A percentile compares a stretch with the other conserved stretches of the same genome.
Conservation (phyloP, 2,329 filamentous ascomycete genomes). For the Rosellinia necatrix region DNA sequence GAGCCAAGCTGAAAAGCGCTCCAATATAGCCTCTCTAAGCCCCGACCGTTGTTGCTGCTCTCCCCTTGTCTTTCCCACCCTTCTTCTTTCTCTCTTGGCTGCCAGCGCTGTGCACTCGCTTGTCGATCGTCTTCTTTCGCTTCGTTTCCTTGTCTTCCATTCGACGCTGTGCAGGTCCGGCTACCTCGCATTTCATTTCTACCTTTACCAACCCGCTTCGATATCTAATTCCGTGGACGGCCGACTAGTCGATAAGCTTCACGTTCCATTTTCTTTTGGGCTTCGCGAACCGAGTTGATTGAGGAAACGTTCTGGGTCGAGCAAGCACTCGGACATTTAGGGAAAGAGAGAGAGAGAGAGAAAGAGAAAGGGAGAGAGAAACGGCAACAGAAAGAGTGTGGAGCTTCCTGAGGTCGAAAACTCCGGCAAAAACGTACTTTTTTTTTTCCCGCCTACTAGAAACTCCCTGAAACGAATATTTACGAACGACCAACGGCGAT, state of each 20-base stretch:
- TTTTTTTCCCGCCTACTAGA: no score
- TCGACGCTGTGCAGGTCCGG: slow-evolving; percentile 55
- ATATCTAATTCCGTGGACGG: slow-evolving; percentile 23
- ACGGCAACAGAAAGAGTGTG: slow-evolving; percentile 28
- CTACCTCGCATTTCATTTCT: slow-evolving; percentile 49
- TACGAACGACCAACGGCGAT: slow-evolving; percentile 36
- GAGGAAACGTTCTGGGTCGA: slow-evolving; percentile 12
- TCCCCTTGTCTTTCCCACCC: no score
- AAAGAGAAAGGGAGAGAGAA: slow-evolving; percentile 14
- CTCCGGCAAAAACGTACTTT: slow-evolving; percentile 20
- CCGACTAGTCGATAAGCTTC: slow-evolving; percentile 24
- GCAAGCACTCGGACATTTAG: slow-evolving; percentile 30
- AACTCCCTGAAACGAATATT: slow-evolving; percentile 9
- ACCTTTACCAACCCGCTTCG: slow-evolving; percentile 19
- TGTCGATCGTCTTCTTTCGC: slow-evolving; percentile 58
- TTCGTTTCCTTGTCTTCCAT: slow-evolving; percentile 42
- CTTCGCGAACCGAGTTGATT: slow-evolving; percentile 24
- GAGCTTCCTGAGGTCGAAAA: slow-evolving; percentile 30
- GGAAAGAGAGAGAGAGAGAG: slow-evolving; percentile 6
- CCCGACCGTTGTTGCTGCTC: slow-evolving; percentile 33
- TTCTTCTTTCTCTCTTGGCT: slow-evolving; percentile 40
- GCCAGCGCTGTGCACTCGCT: slow-evolving; percentile 56
- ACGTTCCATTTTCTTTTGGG: slow-evolving; percentile 26
- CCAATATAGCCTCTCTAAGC: slow-evolving; percentile 46
- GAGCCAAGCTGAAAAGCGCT: slow-evolving; percentile 37